Conservation (phyloP, 2,329 filamentous ascomycete genomes). For the Huntiella abstrusa region DNA sequence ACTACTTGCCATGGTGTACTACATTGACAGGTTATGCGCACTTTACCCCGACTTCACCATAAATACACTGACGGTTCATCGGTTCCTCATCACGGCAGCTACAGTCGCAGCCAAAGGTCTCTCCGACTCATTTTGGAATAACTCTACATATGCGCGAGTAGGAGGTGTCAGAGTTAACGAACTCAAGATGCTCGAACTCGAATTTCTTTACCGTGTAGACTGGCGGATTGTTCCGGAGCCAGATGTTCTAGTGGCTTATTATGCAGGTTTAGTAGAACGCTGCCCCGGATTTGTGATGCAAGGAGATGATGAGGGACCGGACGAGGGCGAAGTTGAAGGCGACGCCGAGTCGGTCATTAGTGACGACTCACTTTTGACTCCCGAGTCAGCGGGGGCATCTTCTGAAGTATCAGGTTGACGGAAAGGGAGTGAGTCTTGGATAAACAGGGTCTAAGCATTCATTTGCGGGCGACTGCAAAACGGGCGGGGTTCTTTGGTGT, state of each 20-base stretch:
- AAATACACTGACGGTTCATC: slow-evolving; percentile 88
- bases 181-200: slow-evolving; percentile 75
- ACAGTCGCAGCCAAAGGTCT: slow-evolving; percentile 92
- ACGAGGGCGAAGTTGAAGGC: slow-evolving; percentile 15
- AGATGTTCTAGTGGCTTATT: slow-evolving; percentile 85
- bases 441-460: too few species aligned
- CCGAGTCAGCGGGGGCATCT: background rate
- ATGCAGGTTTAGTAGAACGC: slow-evolving; percentile 61
- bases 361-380: background rate
- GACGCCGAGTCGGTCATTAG: slow-evolving; percentile 12
- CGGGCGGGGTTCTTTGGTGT: too few species aligned
- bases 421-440: too few species aligned
- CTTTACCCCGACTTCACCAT: slow-evolving; percentile 91
- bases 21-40: slow-evolving; percentile 86
- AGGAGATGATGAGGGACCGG: slow-evolving; percentile 19
- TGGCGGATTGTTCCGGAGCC: slow-evolving; percentile 96
- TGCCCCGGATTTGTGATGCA: slow-evolving; percentile 37
- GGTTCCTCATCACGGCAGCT: slow-evolving; percentile 87
- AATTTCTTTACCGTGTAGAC: slow-evolving; percentile 80
- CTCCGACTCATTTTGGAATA: slow-evolving; percentile 96
- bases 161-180: slow-evolving; percentile 83
- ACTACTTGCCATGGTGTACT: slow-evolving; percentile 96
- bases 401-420: too few species aligned
- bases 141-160: slow-evolving; percentile 85
- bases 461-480: too few species aligned